Evolutionary conservation across 2,329 filamentous ascomycete genomes (phyloP), one percentile per base, ranked within the genome.

Genomic region (Paraphoma sp.): DNA sequence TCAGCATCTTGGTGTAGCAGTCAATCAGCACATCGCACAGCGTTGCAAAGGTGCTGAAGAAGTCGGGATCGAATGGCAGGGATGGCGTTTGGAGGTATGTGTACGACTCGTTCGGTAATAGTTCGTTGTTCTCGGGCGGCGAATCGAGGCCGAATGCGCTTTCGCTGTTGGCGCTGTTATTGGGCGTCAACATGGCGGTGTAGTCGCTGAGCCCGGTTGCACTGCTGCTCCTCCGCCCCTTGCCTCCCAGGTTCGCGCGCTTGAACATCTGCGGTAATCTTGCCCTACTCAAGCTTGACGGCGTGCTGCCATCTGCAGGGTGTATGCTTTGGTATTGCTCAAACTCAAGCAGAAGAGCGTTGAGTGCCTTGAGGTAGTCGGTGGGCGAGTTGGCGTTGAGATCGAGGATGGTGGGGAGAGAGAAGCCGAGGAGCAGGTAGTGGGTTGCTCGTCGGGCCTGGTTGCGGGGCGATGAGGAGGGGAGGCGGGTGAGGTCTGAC

Each of bases 11-110:
- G 36, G 88, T 87, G 78, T 99, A 99, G 70, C 89, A 92, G 75
- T 98, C 95, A 68, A 97, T 96, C 59, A 99, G 81, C 3, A 96
- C 92, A 73, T 99, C 95, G 79, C 95, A 98, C 6, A 99, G 83
- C 11, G 95, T 97, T 12, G 93, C 90, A 79, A 98, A 98, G 0
- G 93, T 97, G 79, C 96, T 93, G 76, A 94, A 95, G 71, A 97
- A 99, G 77, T 99, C 95, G 0, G 95, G 95, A 63, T 98, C 93
- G 72, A 99, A 99, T 0, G 95, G 95, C 46, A 99, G 80, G 14
- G 88, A 89, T 0, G 95, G 95, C n/a, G 94, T 98, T 17, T 97
- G 84, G 1, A 99, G 83, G 74, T 94, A 89, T 0, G 88, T 87
- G 75, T 97, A 99, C 69, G 96, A 92, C 71, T 96, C 93, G 38